phyloP scores from a whole-genome alignment of 148 eudicot genomes.

The Cornus suecica region DNA sequence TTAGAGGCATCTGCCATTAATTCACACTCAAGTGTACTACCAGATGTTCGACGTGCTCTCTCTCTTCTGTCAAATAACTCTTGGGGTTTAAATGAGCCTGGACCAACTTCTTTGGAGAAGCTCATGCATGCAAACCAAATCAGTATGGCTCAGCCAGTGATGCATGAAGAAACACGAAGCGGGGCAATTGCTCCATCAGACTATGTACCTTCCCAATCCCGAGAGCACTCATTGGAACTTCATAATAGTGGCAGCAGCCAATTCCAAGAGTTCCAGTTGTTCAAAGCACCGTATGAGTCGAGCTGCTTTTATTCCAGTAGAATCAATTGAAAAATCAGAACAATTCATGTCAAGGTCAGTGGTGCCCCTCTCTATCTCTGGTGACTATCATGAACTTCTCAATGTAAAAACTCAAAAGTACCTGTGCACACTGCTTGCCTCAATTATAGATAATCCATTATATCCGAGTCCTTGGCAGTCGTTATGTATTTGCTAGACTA shows the following conservation, averaged over 20 bases:
- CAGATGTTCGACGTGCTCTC: conserved; percentile 70
- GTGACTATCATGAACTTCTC: neutral
- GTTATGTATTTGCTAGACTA: too few relatives aligned
- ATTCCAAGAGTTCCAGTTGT: conserved; percentile 20
- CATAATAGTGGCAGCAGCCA: conserved; percentile 11
- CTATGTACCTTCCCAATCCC: conserved; percentile 3
- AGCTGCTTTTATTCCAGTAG: conserved; percentile 15
- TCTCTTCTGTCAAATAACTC: conserved; percentile 33
- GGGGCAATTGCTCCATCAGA: conserved; percentile 4
- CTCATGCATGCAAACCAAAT: conserved; percentile 20
- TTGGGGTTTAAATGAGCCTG: conserved; percentile 42
- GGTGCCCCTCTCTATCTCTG: neutral
- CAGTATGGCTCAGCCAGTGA: conserved; percentile 15
- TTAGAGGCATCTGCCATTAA: conserved; percentile 23
- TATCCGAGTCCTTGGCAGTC: neutral
- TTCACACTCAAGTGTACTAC: conserved; percentile 42
- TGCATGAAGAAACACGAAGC: too few relatives aligned
- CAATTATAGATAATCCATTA: neutral
- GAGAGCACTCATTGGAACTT: conserved; percentile 3
- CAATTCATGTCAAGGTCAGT: conserved; percentile 1
- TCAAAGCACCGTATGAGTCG: conserved; percentile 17
- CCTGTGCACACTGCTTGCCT: neutral
- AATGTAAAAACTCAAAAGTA: neutral
- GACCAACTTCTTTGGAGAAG: conserved; percentile 29
- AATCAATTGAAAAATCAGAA: conserved; percentile 6